Evolutionary conservation across 1,284 basidiomycete species (phyloP).

Genomic region (Pseudozyma sp.): DNA sequence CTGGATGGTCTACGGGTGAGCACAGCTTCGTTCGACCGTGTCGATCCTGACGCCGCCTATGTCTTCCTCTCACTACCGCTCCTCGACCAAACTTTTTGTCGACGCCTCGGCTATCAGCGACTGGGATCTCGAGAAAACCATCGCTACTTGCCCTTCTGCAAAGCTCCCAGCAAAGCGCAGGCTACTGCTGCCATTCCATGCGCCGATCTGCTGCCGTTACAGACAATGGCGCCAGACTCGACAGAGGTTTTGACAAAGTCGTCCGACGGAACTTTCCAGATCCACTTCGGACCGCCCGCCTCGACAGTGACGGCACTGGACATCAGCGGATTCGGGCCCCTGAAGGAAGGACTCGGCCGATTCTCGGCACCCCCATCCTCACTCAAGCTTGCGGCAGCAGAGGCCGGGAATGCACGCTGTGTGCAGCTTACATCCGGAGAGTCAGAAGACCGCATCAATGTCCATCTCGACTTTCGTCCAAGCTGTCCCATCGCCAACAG

Average conservation of each 20-base stretch:
- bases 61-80: conserved; percentile 28
- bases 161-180: conserved; percentile 17
- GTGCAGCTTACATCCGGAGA: conserved; percentile 8
- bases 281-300: conserved; percentile 40
- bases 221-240: conserved; percentile 10
- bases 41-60: conserved; percentile 18
- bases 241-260: conserved; percentile 18
- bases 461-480: conserved; percentile 22
- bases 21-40: conserved; percentile 13
- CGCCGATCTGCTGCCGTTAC: conserved; percentile 6
- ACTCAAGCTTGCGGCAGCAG: conserved; percentile 1
- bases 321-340: conserved; percentile 16
- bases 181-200: conserved; percentile 9
- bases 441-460: background rate
- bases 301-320: conserved; percentile 11
- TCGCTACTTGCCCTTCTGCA: conserved; percentile 32
- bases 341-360: background rate
- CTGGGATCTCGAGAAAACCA: conserved; percentile 6
- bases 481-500: conserved; percentile 12
- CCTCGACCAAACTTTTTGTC: conserved; percentile 29
- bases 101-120: conserved; percentile 29
- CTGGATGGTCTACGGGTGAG: conserved; percentile 6
- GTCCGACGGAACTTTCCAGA: conserved; percentile 2
- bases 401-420: background rate
- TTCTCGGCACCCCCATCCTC: background rate